phyloP scores from a whole-genome alignment of 768 basidiomycete genomes.

The Mycena metata region DNA sequence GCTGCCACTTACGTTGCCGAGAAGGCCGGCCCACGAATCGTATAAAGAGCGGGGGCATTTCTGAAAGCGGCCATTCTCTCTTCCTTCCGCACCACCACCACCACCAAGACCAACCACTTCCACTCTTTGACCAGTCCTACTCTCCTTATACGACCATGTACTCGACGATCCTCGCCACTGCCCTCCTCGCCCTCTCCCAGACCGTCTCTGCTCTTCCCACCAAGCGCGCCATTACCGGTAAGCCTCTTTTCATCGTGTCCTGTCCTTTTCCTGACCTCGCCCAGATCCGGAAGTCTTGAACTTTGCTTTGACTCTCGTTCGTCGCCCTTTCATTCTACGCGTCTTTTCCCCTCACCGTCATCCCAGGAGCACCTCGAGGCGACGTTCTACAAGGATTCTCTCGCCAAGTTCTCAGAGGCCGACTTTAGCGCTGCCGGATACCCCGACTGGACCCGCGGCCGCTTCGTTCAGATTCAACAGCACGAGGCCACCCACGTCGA shows the following conservation, averaged over 20 bases:
- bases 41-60: slow-evolving; percentile 6
- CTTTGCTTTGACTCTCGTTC: slow-evolving; percentile 59
- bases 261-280: slow-evolving; percentile 12
- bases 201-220: slow-evolving; percentile 18
- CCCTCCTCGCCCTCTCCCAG: background rate
- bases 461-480: slow-evolving; percentile 65
- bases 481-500: slow-evolving; percentile 68
- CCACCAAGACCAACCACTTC: slow-evolving; percentile 9
- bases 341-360: background rate
- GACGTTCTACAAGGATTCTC: slow-evolving; percentile 58
- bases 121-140: slow-evolving; percentile 20
- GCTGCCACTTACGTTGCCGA: slow-evolving; percentile 3
- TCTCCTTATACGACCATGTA: slow-evolving; percentile 23
- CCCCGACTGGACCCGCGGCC: slow-evolving; percentile 61
- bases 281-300: slow-evolving; percentile 56
- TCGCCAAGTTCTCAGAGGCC: slow-evolving; percentile 59
- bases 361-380: slow-evolving; percentile 56
- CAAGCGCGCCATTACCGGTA: slow-evolving; percentile 28
- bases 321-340: background rate
- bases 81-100: slow-evolving; percentile 20
- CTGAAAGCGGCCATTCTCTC: background rate
- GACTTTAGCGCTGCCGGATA: slow-evolving; percentile 65
- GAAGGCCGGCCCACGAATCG: background rate
- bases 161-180: slow-evolving; percentile 12
- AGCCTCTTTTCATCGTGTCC: background rate